These are phyloP conservation scores for Sphagnum fallax DNA, from an alignment of 228 moss, liverwort and hornwort species.

Conservation along the genomic window DNA sequence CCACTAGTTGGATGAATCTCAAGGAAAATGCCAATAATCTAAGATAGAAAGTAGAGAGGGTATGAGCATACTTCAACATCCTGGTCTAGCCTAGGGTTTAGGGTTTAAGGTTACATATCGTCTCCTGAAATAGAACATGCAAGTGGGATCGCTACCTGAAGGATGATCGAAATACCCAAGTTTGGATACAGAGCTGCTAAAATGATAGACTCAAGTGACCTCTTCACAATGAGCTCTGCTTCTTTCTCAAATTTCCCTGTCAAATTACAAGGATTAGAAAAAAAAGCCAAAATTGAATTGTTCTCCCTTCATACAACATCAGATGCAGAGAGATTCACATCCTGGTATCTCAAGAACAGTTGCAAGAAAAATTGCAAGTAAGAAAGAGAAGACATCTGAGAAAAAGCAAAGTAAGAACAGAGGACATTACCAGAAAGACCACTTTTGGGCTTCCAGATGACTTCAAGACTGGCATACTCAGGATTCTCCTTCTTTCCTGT, in stretches of 20 bases:
- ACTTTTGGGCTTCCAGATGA: slow-evolving; percentile 76
- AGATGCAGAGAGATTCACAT: background rate
- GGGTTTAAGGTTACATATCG: too few species aligned
- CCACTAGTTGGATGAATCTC: too few species aligned
- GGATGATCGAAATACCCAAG: slow-evolving; percentile 81
- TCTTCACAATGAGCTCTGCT: slow-evolving; percentile 71
- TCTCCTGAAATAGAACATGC: too few species aligned
- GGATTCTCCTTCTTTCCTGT: slow-evolving; percentile 75
- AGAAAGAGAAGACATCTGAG: too few species aligned
- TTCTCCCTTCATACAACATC: background rate
- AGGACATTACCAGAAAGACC: slow-evolving; percentile 51
- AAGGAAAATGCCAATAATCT: too few species aligned
- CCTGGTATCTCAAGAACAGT: too few species aligned
- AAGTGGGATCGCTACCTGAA: slow-evolving; percentile 46
- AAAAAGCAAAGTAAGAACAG: too few species aligned
- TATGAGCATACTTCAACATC: too few species aligned
- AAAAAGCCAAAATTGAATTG: background rate
- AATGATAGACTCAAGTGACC: slow-evolving; percentile 71
- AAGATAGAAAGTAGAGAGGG: too few species aligned
- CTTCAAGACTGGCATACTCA: slow-evolving; percentile 77
- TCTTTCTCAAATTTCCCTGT: slow-evolving; percentile 88
- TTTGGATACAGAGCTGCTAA: slow-evolving; percentile 82
- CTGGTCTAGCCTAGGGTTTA: too few species aligned
- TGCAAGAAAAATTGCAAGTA: too few species aligned
- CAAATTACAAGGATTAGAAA: background rate